phyloP scores from a whole-genome alignment of 1,284 basidiomycete genomes.

The Cutaneotrichosporon spelunceum region DNA sequence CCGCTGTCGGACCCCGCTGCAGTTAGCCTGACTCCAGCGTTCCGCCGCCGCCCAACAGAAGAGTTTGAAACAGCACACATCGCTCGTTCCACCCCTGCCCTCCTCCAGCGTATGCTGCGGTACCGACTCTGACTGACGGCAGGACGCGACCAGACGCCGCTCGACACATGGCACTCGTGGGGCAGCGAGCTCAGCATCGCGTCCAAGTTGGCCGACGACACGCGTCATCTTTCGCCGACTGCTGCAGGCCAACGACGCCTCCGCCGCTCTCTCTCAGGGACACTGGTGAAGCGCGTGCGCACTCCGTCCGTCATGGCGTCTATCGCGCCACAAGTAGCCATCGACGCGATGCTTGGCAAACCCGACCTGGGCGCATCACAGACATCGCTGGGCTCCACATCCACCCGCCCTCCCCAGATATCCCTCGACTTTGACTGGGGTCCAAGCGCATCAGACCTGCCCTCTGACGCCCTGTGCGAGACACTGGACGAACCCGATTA shows the following conservation, averaged over 20 bases:
- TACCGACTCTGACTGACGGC: not conserved
- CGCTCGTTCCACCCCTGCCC: not conserved
- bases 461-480: slow-evolving; percentile 1
- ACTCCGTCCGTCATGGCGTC: not conserved
- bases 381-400: not conserved
- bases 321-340: not conserved
- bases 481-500: not conserved
- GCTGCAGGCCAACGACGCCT: not conserved
- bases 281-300: not conserved
- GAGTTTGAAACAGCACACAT: not conserved
- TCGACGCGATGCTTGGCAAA: not conserved
- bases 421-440: slow-evolving; percentile 10
- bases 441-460: not conserved
- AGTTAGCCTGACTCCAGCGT: not conserved
- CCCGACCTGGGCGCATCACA: not conserved
- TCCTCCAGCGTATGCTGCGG: not conserved
- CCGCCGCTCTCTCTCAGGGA: not conserved
- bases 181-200: slow-evolving; percentile 4
- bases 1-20: not conserved
- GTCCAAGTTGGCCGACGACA: not conserved
- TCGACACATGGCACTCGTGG: not conserved
- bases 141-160: not conserved
- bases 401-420: not conserved
- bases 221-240: not conserved
- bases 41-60: not conserved